phyloP scores from a whole-genome alignment of 2,329 filamentous ascomycete genomes.

The Trichophyton benhamiae region DNA sequence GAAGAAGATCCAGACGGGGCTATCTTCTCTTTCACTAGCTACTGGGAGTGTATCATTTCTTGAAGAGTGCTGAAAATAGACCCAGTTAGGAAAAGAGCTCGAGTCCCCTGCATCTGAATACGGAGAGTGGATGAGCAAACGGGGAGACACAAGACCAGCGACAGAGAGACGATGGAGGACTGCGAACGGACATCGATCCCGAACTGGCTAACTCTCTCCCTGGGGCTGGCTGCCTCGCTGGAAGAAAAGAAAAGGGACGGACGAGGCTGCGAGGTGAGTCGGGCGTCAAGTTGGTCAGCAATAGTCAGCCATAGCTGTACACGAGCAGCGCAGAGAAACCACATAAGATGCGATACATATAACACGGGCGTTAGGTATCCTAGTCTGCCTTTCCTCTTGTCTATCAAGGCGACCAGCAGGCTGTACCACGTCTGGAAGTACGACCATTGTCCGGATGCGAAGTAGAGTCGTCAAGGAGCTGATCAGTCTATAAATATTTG shows the following conservation, averaged over 20 bases:
- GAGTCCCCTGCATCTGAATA: not conserved
- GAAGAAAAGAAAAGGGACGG: not conserved
- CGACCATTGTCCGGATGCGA: not conserved
- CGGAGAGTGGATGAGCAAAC: not conserved
- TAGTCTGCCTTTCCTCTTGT: not conserved
- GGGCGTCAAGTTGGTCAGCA: not conserved
- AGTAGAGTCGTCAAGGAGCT: not conserved
- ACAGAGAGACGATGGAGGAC: not conserved
- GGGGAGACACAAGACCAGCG: too few species aligned
- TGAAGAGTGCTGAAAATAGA: not conserved
- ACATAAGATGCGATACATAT: not conserved
- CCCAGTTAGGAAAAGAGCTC: not conserved
- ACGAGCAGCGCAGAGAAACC: not conserved
- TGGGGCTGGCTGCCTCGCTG: not conserved
- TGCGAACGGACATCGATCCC: not conserved
- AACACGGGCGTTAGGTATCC: not conserved
- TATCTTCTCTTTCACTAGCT: not conserved
- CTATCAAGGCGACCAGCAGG: not conserved
- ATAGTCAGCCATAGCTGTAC: not conserved
- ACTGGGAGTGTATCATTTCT: not conserved
- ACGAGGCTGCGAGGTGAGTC: not conserved
- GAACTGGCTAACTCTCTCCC: not conserved
- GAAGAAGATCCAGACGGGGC: not conserved
- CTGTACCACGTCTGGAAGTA: not conserved
- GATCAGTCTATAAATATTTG: not conserved